phyloP scores from a whole-genome alignment of 2,329 filamentous ascomycete species.

The Helicocarpus griseus region DNA sequence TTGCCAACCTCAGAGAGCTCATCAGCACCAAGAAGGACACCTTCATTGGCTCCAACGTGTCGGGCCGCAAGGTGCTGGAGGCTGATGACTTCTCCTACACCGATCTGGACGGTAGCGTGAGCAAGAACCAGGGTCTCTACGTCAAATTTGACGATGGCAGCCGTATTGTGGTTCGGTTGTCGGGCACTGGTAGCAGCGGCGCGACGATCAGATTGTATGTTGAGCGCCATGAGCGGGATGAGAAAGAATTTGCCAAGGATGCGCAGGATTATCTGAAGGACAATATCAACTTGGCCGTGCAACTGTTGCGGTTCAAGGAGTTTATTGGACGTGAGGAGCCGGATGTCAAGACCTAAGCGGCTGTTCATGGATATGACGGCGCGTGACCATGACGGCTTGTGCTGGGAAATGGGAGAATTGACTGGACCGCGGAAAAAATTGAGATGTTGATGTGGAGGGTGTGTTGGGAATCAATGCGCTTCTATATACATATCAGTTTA shows the following conservation, averaged over 20 bases:
- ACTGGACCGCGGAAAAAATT: too few relatives aligned
- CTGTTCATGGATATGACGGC: too few relatives aligned
- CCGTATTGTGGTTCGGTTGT: conserved; percentile 88
- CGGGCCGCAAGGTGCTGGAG: conserved; percentile 73
- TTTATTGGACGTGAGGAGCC: conserved; percentile 86
- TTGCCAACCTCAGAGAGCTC: conserved; percentile 67
- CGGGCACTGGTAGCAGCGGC: conserved; percentile 87
- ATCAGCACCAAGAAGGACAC: conserved; percentile 58
- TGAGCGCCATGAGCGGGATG: conserved; percentile 84
- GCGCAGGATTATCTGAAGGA: conserved; percentile 91
- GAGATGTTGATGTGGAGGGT: too few relatives aligned
- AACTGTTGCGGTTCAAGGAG: conserved; percentile 86
- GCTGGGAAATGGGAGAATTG: too few relatives aligned
- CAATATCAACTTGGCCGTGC: conserved; percentile 75
- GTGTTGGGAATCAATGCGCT: too few relatives aligned
- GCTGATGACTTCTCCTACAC: conserved; percentile 98
- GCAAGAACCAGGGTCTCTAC: conserved; percentile 92
- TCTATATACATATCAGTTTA: too few relatives aligned
- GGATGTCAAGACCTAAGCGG: conserved; percentile 75
- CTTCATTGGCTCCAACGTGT: conserved; percentile 76
- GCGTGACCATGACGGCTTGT: too few relatives aligned
- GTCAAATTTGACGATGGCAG: conserved; percentile 90
- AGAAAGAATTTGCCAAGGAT: conserved; percentile 66
- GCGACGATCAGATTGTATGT: conserved; percentile 96
- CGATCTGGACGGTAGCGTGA: conserved; percentile 92